Base-by-base conservation (phyloP, 2,329 filamentous ascomycete species). In the Clonostachys rhizophaga region DNA sequence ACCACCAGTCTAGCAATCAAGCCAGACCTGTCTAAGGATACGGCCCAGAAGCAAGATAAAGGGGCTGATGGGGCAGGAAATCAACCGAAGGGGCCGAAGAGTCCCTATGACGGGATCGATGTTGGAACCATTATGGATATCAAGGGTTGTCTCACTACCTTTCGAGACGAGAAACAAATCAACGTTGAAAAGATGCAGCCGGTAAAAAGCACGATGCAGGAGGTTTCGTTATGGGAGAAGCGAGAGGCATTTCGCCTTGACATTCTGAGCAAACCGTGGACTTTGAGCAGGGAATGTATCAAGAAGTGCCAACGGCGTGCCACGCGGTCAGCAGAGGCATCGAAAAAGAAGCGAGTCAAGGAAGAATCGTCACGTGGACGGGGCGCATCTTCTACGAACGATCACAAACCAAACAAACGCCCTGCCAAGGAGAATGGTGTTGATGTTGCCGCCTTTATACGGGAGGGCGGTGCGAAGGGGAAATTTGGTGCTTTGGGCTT, bases 201-300 rank as follows among this genome's bases (percentile, higher is more conserved):
- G 0, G 47, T 86, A 5, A 59, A 57, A 20, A 71, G 73, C 41
- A 86, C 81, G 1, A 70, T 73, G 42, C 69, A 77, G 34, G 83
- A 87, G 58, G 66, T 84, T 5, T 60, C 57, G 8, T 77, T 83
- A 9, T 86, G 83, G 83, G 69, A 75, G 54, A 79, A 79, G 62
- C 66, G 74, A 41, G 52, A 60, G 16, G 61, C 60, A 33, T 83
- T 86, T 55, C 70, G 70, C 35, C 57, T 56, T 34, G 69, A 78
- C 5, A 66, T 81, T 6, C 65, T 86, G 13, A 60, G 62, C 4
- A 63, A 60, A 47, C 74, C 79, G 0, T 86, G 83, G 83, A 58
- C 72, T n/a, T 54, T 86, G 33, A 70, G 66, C 33, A 60, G 62
- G 18, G 69, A 65, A 48, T 70, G 76, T 46, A 66, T 83, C 42